A percentile compares a stretch with the other conserved stretches of the same genome.
These are phyloP conservation scores for Erodium maritimum DNA, from an alignment of 345 rosid species.

Conservation along the genomic window DNA sequence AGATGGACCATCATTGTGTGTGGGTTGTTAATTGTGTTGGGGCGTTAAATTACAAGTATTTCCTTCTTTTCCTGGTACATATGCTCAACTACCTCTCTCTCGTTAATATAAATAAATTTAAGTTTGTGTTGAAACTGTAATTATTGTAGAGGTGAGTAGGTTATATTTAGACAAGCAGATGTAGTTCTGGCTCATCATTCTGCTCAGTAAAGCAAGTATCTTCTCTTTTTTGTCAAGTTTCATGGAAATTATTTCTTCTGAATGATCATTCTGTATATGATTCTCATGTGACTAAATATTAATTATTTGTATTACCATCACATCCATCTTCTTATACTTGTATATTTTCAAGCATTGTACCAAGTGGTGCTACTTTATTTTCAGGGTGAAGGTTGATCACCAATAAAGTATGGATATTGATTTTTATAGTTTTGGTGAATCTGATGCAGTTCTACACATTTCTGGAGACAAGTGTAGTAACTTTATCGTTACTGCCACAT, in stretches of 20 bases:
- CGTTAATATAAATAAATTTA: not conserved
- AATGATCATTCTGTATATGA: not conserved
- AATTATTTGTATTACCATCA: not conserved
- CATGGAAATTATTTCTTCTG: not conserved
- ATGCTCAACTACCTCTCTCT: slow-evolving; percentile 4
- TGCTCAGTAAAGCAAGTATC: not conserved
- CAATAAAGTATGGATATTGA: not conserved
- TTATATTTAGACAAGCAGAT: not conserved
- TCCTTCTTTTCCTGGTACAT: slow-evolving; percentile 92
- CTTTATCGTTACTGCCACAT: slow-evolving; percentile 71
- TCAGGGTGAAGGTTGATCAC: too few relatives aligned
- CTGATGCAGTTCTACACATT: slow-evolving; percentile 87
- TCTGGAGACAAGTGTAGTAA: slow-evolving; percentile 82
- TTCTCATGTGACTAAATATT: not conserved
- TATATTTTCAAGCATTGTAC: too few relatives aligned
- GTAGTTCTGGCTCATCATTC: not conserved
- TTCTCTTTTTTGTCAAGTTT: not conserved
- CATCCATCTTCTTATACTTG: too few relatives aligned
- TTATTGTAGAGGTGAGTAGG: not conserved
- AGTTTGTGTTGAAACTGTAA: not conserved
- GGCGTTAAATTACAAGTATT: slow-evolving; percentile 82
- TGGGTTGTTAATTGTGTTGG: slow-evolving; percentile 99
- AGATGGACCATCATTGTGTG: slow-evolving; percentile 98
- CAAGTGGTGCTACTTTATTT: not conserved
- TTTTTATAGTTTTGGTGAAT: not conserved